Evolutionary conservation across 495 filamentous ascomycete genomes (phyloP), one percentile per base, ranked within the genome.

Genomic region (Bacidia rubella): DNA sequence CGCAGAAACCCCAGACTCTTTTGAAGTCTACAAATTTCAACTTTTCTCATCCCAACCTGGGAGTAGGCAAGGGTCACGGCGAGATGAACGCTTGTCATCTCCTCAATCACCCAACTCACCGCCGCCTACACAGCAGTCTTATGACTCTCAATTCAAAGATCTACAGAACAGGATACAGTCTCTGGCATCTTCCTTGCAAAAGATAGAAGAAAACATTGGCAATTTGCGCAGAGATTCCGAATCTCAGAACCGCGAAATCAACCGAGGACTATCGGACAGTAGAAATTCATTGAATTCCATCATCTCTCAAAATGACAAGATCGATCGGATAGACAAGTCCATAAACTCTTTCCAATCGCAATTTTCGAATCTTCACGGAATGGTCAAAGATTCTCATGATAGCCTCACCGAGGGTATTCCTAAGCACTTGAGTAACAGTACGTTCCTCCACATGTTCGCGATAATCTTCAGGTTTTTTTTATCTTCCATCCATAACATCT

Each of bases 1-100:
- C 7, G 86, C 87, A 24, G 89, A 96, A 54, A 89, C 78, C 57
- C 87, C 92, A 0, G 92, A 98, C 65, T 93, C 87, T 24, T 95
- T 95, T 63, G 92, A 98, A 67, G 65, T 92, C 55, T 90, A 88
- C 73, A 94, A 90, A 59, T 78, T 97, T 60, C 69, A 85, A 35
- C 73, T 90, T 17, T 60, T 55, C 26, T 59, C 63, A 49, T 58
- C 40, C 32, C 49, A 50, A 43, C 55, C 52, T 5, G 25, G 49
- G 20, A 45, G 47, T 20, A 54, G 64, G 23, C 60, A 66, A 48
- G 65, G 68, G 53, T 62, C 68, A 43, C 63, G 64, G 57, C 59
- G 68, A 52, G 65, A 62, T 29, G 54, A 67, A 22, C 63, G 64
- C 53, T 62, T 62, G 29, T 11, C 4, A 63, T 71, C 54, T 45